Evolutionary conservation across 208 protist species (phyloP).

Genomic region (Zelonia costaricensis): DNA sequence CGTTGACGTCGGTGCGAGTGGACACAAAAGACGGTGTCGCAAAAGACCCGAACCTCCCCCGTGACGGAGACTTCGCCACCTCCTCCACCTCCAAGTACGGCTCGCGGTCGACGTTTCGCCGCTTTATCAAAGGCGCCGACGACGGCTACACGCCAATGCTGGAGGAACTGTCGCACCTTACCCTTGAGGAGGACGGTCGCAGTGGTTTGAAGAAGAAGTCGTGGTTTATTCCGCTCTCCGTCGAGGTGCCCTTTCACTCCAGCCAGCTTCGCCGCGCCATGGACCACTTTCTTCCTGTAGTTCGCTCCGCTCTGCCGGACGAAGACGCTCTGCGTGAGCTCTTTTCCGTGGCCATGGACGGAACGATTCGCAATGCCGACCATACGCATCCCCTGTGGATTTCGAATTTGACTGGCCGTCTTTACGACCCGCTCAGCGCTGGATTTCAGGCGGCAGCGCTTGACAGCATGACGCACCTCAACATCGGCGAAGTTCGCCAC

Average conservation of each 20-base stretch:
- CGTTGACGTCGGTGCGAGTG: slow-evolving; percentile 46
- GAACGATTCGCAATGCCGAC: neutral
- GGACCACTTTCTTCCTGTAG: slow-evolving; percentile 76
- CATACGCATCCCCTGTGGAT: slow-evolving; percentile 55
- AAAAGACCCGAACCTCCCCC: slow-evolving; percentile 40
- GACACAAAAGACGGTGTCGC: slow-evolving; percentile 74
- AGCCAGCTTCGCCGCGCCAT: slow-evolving; percentile 57
- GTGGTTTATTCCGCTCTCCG: slow-evolving; percentile 84
- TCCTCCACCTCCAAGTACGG: slow-evolving; percentile 69
- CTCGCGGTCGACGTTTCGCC: slow-evolving; percentile 50
- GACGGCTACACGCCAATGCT: slow-evolving; percentile 80
- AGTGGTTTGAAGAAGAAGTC: slow-evolving; percentile 89
- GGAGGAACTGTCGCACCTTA: slow-evolving; percentile 77
- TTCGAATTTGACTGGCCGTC: slow-evolving; percentile 79
- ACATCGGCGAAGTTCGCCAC: slow-evolving; percentile 83
- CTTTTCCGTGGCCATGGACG: slow-evolving; percentile 33
- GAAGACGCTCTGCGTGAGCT: slow-evolving; percentile 56
- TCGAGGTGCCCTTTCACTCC: slow-evolving; percentile 86
- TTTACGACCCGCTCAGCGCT: slow-evolving; percentile 60
- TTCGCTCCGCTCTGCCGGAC: slow-evolving; percentile 66
- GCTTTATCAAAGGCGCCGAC: slow-evolving; percentile 82
- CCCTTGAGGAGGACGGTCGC: slow-evolving; percentile 78
- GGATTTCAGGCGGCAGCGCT: slow-evolving; percentile 49
- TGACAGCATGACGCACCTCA: slow-evolving; percentile 54
- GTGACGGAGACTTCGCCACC: slow-evolving; percentile 65